Conservation (phyloP, 495 filamentous ascomycete genomes). For the Parathielavia hyrcaniae region DNA sequence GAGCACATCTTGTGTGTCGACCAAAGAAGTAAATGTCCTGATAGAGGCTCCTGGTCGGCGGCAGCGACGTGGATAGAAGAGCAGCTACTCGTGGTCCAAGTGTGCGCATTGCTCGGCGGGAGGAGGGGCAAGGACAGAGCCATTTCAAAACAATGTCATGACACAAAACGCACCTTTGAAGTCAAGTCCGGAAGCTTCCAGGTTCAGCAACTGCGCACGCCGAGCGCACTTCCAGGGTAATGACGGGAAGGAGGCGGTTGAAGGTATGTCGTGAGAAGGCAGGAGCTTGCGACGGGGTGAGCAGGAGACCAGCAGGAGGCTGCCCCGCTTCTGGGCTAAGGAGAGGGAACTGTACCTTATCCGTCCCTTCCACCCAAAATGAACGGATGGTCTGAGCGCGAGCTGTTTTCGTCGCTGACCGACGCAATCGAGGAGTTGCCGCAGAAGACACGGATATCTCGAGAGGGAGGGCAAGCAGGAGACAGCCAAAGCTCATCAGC, state of each 20-base stretch:
- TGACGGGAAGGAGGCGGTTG: background rate
- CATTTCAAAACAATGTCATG: background rate
- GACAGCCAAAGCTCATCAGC: background rate
- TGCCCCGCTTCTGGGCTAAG: conserved; percentile 20
- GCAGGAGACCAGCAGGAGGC: background rate
- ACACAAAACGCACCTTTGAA: conserved; percentile 10
- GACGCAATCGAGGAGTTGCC: background rate
- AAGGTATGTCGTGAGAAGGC: background rate
- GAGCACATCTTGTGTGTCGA: background rate
- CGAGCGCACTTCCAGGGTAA: background rate
- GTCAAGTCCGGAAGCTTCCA: background rate
- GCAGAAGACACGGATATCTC: background rate
- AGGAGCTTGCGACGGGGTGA: conserved; percentile 9
- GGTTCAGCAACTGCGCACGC: too few relatives aligned
- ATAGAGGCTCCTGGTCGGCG: background rate
- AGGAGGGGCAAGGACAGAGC: background rate
- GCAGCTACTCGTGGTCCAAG: too few relatives aligned
- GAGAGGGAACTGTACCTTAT: background rate
- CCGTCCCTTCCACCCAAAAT: background rate
- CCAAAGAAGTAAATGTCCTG: background rate
- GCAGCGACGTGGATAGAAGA: background rate
- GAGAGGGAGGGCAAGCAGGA: background rate
- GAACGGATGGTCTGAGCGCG: conserved; percentile 10
- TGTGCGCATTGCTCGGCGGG: background rate
- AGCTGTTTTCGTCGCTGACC: background rate